These are phyloP conservation scores for Suhomyces taliae DNA, from an alignment of 1,139 yeast genomes.

Conservation along the genomic window DNA sequence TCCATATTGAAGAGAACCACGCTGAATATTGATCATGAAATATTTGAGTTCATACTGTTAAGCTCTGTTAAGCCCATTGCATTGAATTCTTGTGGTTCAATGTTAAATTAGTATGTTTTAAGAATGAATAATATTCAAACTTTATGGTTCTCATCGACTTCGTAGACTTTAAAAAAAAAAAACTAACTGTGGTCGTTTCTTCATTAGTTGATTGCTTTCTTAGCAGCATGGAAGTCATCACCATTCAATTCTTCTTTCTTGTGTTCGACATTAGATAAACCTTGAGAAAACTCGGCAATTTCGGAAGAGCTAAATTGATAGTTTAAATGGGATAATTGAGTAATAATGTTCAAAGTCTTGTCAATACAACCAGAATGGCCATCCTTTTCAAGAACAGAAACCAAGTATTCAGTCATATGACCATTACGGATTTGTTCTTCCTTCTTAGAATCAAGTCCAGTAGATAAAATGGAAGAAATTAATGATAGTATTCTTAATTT, in stretches of 20 bases:
- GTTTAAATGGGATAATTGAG: conserved; percentile 47
- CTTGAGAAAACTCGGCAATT: conserved; percentile 35
- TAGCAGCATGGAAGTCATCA: conserved; percentile 53
- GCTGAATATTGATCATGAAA: too few species aligned
- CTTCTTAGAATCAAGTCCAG: conserved; percentile 45
- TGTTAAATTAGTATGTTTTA: too few species aligned
- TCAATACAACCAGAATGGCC: conserved; percentile 57
- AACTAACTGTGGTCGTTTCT: too few species aligned
- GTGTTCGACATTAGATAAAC: conserved; percentile 42
- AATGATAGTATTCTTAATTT: conserved; percentile 58
- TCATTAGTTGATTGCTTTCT: conserved; percentile 34
- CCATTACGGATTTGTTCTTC: conserved; percentile 41
- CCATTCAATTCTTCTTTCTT: conserved; percentile 49
- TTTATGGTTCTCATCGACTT: too few species aligned
- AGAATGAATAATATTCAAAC: too few species aligned
- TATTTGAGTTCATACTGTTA: too few species aligned
- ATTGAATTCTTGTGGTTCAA: too few species aligned
- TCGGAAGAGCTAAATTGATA: conserved; percentile 52
- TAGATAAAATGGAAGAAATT: conserved; percentile 56
- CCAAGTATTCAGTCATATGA: conserved; percentile 38
- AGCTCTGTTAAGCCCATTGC: too few species aligned
- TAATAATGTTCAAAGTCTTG: conserved; percentile 55
- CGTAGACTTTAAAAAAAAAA: too few species aligned
- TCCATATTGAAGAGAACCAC: too few species aligned
- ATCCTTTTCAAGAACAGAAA: conserved; percentile 37